Evolutionary conservation across 805 yeast genomes (phyloP), one percentile per base, ranked within the genome.

Genomic region (Tanozyma kutaoensis): DNA sequence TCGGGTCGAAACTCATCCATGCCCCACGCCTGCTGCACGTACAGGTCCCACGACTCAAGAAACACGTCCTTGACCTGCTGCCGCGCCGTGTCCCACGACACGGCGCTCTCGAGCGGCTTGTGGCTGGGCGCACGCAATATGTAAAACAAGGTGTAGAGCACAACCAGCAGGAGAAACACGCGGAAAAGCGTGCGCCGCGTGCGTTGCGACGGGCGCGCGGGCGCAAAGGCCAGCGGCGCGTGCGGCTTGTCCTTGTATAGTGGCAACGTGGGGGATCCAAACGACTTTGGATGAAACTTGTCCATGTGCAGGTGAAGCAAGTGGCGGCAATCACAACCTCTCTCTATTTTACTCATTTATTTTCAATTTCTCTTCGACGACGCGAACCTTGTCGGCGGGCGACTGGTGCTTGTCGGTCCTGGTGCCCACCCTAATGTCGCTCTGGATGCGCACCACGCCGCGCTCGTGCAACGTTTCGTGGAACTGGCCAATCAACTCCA

Each of bases 341-440:
- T 17, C 20, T 17, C 10, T 17, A 17, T 17, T 17, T 17, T 17
- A 8, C 8, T 10, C 20, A 17, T 8, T 8, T 17, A 8, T 17
- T 10, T 38, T 31, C 27, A 48, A 33, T 38, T 76, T 76, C 24
- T 55, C 52, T 32, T 70, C 64, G 19, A 80, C 91, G 26, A 69
- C 58, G 38, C 69, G 69, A 21, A 80, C 64, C 46, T 80, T 81
- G 36, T 80, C 91, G 36, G 66, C 67, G 1, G 86, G 81, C 12
- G 71, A 60, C 46, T 80, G 93, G 10, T 43, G 42, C 52, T 79
- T 80, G 43, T 80, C 93, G 23, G 66, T 70, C 54, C 93, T 71
- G 3, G 94, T 79, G 6, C 95, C 95, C 20, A 82, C 75, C 45
- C 95, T 61, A 30, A 84, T 78, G 39, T 84, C 94, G 35, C 82